Evolutionary conservation across 768 basidiomycete genomes (phyloP).

Genomic region (Amanita fuliginea): DNA sequence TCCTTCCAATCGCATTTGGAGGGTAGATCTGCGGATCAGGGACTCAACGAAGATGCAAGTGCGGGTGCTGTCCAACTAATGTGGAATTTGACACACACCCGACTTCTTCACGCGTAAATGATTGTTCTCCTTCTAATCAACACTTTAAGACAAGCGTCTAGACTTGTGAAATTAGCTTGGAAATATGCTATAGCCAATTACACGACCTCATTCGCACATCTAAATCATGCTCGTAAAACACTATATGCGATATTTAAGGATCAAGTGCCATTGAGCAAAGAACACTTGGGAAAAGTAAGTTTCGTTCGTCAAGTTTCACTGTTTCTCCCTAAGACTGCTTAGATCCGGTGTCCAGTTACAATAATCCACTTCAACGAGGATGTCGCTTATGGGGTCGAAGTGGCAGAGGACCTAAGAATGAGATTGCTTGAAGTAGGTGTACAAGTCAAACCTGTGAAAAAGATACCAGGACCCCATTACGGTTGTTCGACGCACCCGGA

Average conservation of each 20-base stretch:
- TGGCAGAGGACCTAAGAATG: too few relatives aligned
- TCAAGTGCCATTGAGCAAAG: constrained; percentile 4
- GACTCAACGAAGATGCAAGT: too few relatives aligned
- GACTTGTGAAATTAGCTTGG: neutral
- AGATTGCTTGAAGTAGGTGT: constrained; percentile 10
- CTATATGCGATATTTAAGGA: neutral
- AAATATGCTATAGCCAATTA: too few relatives aligned
- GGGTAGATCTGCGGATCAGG: too few relatives aligned
- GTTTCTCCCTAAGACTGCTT: neutral
- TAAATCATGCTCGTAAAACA: neutral
- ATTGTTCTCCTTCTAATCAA: too few relatives aligned
- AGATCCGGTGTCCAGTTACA: constrained; percentile 18
- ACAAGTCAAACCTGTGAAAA: neutral
- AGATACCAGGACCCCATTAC: constrained; percentile 19
- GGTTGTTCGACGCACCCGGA: constrained; percentile 15
- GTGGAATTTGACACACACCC: too few relatives aligned
- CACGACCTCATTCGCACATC: neutral
- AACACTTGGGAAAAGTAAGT: constrained; percentile 12
- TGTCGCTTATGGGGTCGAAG: constrained; percentile 14
- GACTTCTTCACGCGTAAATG: too few relatives aligned
- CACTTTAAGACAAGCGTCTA: neutral
- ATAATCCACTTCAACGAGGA: constrained; percentile 20
- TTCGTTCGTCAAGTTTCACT: neutral
- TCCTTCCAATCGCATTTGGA: too few relatives aligned
- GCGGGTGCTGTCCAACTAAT: too few relatives aligned